Base-by-base conservation (phyloP, 108 stramenopile genomes). In the Pseudonitzschia delicatissima region DNA sequence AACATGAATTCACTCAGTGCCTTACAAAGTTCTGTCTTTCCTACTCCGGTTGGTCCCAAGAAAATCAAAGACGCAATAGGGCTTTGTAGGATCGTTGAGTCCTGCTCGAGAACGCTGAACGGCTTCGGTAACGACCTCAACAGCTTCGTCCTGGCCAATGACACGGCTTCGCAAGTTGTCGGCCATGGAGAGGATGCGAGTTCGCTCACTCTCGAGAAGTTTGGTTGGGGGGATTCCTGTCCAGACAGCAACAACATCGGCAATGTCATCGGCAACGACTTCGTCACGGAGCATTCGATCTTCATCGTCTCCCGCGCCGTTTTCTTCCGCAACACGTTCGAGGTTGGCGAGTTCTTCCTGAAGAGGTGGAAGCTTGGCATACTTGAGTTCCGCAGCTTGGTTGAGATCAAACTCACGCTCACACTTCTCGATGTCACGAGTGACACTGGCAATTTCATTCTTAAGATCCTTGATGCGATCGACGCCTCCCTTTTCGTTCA, bases 391-490 rank as follows among this genome's bases (percentile, higher is more conserved):
- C 1, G 98, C 96, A 33, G 98, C 98, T 52, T 78, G 81, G 57
- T 95, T 95, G 42, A 97, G 80, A 69, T 98, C 96, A 65, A 88
- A 97, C 33, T 93, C 94, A 23, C 98, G 77, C 73, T 99, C 98
- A 9, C 87, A 87, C 68, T 91, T 87, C 64, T 94, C 96, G 32
- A 97, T 95, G 45, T 95, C 92, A 29, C 92, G 68, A 52, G 88
- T 80, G 2, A 92, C 77, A 11, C 69, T 74, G 18, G 93, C 97
- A 63, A 99, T 90, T 37, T 96, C 80, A 48, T 96, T 94, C 67
- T 96, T 95, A 18, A 99, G 29, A 44, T 80, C 73, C 48, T 88
- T 87, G 51, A 82, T 64, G 31, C 80, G 69, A 40, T 81, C 74
- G 5, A 94, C 93, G 15, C 84, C 84, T 23, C 83, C 89, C 47